phyloP scores from a whole-genome alignment of 257 asterid genomes.

The Voacanga thouarsii region DNA sequence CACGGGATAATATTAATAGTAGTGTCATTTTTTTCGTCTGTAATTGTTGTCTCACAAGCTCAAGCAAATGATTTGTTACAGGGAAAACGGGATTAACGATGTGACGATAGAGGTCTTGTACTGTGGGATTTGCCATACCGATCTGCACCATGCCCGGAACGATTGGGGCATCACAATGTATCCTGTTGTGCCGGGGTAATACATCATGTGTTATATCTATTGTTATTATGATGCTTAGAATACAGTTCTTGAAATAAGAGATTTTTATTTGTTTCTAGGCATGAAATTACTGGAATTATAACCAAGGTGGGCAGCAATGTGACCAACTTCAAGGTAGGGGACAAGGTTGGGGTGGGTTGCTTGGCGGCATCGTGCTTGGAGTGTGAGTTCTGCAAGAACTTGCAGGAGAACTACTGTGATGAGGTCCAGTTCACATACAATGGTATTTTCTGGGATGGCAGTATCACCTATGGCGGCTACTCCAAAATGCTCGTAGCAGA shows the following conservation, averaged over 20 bases:
- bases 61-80: neutral
- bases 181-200: conserved; percentile 50
- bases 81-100: conserved; percentile 43
- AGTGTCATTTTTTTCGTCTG: too few relatives aligned
- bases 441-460: conserved; percentile 89
- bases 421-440: conserved; percentile 62
- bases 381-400: conserved; percentile 60
- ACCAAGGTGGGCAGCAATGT: conserved; percentile 74
- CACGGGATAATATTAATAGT: too few relatives aligned
- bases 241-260: too few relatives aligned
- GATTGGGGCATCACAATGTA: conserved; percentile 50
- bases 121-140: conserved; percentile 53
- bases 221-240: too few relatives aligned
- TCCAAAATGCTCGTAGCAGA: conserved; percentile 67
- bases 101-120: conserved; percentile 39
- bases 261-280: conserved; percentile 34
- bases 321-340: conserved; percentile 62
- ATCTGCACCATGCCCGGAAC: conserved; percentile 36
- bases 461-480: conserved; percentile 90
- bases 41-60: neutral
- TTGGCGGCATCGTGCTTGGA: conserved; percentile 74
- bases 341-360: conserved; percentile 83
- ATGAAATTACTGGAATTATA: conserved; percentile 75
- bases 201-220: neutral
- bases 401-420: conserved; percentile 80